These are phyloP conservation scores for Colletotrichum sp. DNA, from an alignment of 2,329 filamentous ascomycete genomes.

Conservation along the genomic window DNA sequence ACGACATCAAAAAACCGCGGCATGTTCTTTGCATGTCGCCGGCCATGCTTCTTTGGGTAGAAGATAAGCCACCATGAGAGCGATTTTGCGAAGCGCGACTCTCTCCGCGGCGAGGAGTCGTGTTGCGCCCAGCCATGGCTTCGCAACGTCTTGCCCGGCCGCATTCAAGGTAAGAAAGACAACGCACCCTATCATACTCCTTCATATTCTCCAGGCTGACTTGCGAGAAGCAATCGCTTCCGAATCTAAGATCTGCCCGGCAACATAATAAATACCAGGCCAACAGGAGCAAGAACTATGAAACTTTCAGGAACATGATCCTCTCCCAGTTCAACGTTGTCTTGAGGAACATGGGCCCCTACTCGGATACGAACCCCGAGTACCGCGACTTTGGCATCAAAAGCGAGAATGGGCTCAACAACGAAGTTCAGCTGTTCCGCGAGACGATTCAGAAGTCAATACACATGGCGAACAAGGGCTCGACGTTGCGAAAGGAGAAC, in stretches of 20 bases:
- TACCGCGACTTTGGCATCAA: conserved; percentile 24
- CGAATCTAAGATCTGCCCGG: neutral
- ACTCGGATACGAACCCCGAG: conserved; percentile 13
- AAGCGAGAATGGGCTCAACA: conserved; percentile 45
- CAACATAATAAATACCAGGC: neutral
- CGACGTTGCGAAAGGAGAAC: conserved; percentile 47
- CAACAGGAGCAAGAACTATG: conserved; percentile 14
- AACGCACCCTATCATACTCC: too few species aligned
- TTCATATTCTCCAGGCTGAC: neutral
- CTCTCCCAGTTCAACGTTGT: conserved; percentile 18
- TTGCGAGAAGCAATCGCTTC: neutral
- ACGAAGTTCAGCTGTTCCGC: conserved; percentile 51
- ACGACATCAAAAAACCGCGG: neutral
- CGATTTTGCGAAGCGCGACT: conserved; percentile 6
- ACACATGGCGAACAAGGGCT: conserved; percentile 43
- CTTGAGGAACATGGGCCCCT: conserved; percentile 16
- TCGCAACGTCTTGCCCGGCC: conserved; percentile 10
- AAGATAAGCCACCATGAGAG: conserved; percentile 15
- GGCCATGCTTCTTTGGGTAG: conserved; percentile 2
- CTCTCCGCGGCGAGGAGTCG: conserved; percentile 2
- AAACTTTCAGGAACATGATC: conserved; percentile 20
- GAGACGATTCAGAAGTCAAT: conserved; percentile 50
- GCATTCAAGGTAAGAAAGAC: conserved; percentile 12
- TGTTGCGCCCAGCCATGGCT: conserved; percentile 11
- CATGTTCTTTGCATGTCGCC: neutral